Conservation (phyloP, 306 rosid species). For the Casuarina glauca region DNA sequence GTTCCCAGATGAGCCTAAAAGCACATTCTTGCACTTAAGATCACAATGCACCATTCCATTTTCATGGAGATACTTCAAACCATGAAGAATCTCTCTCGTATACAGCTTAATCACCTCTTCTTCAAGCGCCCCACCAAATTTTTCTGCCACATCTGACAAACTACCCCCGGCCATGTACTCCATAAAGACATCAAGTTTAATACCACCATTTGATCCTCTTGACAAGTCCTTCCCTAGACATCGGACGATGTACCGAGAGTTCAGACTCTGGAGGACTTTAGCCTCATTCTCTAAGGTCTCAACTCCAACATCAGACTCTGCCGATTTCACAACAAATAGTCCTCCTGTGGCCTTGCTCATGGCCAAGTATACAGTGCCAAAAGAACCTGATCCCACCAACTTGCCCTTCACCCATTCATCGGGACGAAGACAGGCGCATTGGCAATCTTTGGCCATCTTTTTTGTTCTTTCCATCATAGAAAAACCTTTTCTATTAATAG, state of each 20-base stretch:
- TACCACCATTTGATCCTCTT: background rate
- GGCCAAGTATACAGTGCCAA: conserved; percentile 64
- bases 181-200: conserved; percentile 46
- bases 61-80: conserved; percentile 46
- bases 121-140: conserved; percentile 58
- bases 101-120: conserved; percentile 59
- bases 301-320: conserved; percentile 33
- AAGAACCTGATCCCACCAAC: conserved; percentile 59
- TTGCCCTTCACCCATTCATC: conserved; percentile 62
- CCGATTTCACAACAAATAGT: conserved; percentile 59
- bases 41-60: conserved; percentile 59
- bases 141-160: conserved; percentile 49
- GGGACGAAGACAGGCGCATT: conserved; percentile 13
- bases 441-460: conserved; percentile 29
- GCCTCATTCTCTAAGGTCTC: conserved; percentile 46
- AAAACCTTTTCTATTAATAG: background rate
- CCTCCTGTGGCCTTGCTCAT: conserved; percentile 53
- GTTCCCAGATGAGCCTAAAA: conserved; percentile 53
- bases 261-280: conserved; percentile 36
- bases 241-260: conserved; percentile 42
- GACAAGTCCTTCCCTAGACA: conserved; percentile 45
- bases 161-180: conserved; percentile 71
- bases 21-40: conserved; percentile 67
- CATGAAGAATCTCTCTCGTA: conserved; percentile 51
- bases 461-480: background rate